Conservation (phyloP, 345 rosid genomes). For the Pugionium dolabratum region DNA sequence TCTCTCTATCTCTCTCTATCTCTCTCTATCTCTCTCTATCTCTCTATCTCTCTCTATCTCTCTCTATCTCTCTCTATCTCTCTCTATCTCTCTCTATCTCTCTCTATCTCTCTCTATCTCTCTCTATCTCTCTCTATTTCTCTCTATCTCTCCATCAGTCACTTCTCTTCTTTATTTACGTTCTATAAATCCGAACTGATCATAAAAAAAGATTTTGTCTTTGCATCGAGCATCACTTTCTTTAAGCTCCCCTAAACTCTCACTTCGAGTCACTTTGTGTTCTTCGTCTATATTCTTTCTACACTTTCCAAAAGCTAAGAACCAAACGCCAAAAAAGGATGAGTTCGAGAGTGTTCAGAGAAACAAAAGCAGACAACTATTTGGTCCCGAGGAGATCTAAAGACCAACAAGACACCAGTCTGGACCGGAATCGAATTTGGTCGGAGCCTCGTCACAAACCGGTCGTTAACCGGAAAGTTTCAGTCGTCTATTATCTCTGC, state of each 20-base stretch:
- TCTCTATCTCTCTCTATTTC: conserved; percentile 7
- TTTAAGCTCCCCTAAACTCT: conserved; percentile 2
- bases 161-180: background rate
- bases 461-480: conserved; percentile 49
- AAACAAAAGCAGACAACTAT: conserved; percentile 33
- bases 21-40: conserved; percentile 26
- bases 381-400: conserved; percentile 50
- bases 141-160: background rate
- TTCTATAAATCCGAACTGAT: conserved; percentile 33
- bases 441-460: conserved; percentile 50
- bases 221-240: conserved; percentile 29
- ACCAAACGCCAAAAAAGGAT: conserved; percentile 41
- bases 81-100: conserved; percentile 4
- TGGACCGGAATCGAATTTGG: conserved; percentile 69
- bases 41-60: conserved; percentile 22
- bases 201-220: conserved; percentile 38
- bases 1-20: conserved; percentile 1
- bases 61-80: conserved; percentile 8
- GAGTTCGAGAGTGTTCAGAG: conserved; percentile 53
- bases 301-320: conserved; percentile 20
- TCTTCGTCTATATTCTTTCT: conserved; percentile 27
- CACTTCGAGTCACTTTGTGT: conserved; percentile 15
- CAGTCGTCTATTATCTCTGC: conserved; percentile 83
- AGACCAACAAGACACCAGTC: conserved; percentile 53
- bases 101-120: background rate